Conservation (phyloP, 495 filamentous ascomycete species). For the Tuber microsphaerosporum region DNA sequence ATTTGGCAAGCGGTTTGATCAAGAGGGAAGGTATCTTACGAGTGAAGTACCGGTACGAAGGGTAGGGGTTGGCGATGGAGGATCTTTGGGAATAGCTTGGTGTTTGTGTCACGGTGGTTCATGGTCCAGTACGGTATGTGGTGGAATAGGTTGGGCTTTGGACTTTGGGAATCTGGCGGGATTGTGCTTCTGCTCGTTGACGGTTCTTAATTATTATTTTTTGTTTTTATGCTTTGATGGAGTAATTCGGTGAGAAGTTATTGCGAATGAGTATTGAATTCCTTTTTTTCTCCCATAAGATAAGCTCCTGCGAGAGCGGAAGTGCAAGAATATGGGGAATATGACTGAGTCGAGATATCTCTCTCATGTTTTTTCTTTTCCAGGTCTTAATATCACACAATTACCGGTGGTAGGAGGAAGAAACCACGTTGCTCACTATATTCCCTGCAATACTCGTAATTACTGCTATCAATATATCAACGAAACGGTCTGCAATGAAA, state of each 20-base stretch:
- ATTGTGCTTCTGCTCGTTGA: neutral
- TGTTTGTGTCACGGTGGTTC: neutral
- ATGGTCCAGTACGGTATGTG: neutral
- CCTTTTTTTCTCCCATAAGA: neutral
- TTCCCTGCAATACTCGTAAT: neutral
- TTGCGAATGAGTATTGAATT: neutral
- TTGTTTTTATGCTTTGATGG: neutral
- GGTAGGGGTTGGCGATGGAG: neutral
- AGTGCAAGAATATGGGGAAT: neutral
- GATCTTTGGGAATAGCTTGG: neutral
- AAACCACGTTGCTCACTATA: neutral
- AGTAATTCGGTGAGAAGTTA: slow-evolving; percentile 1
- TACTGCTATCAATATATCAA: neutral
- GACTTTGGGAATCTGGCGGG: neutral
- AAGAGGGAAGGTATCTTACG: neutral
- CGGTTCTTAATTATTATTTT: neutral
- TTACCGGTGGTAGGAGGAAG: neutral
- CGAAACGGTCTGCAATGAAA: neutral
- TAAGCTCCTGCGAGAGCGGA: neutral
- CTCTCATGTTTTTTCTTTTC: neutral
- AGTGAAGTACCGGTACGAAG: neutral
- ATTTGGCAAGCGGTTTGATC: neutral
- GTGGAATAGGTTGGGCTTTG: neutral
- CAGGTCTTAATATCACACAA: neutral
- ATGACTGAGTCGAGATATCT: neutral